phyloP scores from a whole-genome alignment of 495 filamentous ascomycete species.

The Hamigera avellanea region DNA sequence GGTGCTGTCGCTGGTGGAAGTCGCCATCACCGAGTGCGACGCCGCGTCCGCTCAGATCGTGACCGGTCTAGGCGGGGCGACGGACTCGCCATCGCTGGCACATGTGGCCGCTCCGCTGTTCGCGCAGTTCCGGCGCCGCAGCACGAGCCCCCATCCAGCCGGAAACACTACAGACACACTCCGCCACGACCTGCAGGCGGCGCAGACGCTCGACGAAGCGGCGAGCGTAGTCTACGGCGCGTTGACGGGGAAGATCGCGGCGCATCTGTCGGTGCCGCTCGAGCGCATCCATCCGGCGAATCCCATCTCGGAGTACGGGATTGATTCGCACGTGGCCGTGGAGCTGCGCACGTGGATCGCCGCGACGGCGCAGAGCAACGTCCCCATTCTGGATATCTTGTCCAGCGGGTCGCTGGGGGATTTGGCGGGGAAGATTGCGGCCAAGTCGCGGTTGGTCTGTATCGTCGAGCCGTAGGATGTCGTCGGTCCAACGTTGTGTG shows the following conservation, averaged over 20 bases:
- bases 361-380: constrained; percentile 10
- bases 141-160: constrained; percentile 1
- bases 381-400: constrained; percentile 19
- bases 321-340: constrained; percentile 36
- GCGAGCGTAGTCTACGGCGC: constrained; percentile 10
- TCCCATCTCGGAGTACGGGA: constrained; percentile 21
- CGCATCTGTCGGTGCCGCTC: constrained; percentile 16
- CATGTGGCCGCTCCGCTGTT: constrained; percentile 17
- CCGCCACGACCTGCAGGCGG: constrained; percentile 7
- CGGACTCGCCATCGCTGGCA: constrained; percentile 9
- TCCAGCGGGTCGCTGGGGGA: constrained; percentile 27
- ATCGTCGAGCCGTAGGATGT: too few species aligned
- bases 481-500: too few species aligned
- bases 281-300: constrained; percentile 26
- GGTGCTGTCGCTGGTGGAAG: constrained; percentile 10
- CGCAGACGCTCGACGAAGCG: constrained; percentile 17
- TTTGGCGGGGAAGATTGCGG: constrained; percentile 25
- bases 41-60: constrained; percentile 10
- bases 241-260: constrained; percentile 14
- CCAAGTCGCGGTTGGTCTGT: too few species aligned
- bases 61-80: constrained; percentile 18
- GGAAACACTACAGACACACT: constrained; percentile 8
- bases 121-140: constrained; percentile 14
- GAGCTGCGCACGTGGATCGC: constrained; percentile 34
- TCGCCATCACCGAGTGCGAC: constrained; percentile 7